Conservation (phyloP, 345 rosid species). For the Salix brachista region DNA sequence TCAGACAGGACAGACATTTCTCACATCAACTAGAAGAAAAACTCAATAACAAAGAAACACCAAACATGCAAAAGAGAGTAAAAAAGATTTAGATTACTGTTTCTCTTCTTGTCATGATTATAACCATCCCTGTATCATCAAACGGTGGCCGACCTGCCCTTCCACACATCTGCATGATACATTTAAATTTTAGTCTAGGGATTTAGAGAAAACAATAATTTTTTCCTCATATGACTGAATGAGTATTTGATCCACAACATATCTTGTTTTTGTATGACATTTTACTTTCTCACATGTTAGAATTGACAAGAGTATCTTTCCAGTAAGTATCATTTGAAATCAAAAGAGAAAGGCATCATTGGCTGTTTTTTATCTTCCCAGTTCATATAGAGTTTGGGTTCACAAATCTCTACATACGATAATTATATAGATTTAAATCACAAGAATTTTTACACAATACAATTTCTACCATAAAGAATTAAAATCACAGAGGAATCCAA, state of each 20-base stretch:
- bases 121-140: slow-evolving; percentile 85
- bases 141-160: slow-evolving; percentile 99
- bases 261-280: neutral
- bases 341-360: neutral
- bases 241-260: no score
- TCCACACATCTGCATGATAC: slow-evolving; percentile 73
- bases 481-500: neutral
- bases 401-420: neutral
- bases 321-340: neutral
- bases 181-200: neutral
- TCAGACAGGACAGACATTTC: slow-evolving; percentile 1
- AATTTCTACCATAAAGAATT: neutral
- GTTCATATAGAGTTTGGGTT: neutral
- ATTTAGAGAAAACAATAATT: no score
- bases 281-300: neutral
- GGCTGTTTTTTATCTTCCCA: neutral
- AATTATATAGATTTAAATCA: no score
- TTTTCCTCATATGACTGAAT: no score
- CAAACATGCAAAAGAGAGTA: slow-evolving; percentile 7
- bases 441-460: neutral
- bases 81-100: slow-evolving; percentile 47
- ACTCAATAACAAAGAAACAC: slow-evolving; percentile 15
- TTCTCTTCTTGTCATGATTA: slow-evolving; percentile 96
- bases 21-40: neutral
- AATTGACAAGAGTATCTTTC: neutral